Percentiles rank a stretch among this genome's conserved stretches.
Evolutionary conservation across 169 alveolate genomes (phyloP).

Genomic region (Plasmodium gallinaceum): DNA sequence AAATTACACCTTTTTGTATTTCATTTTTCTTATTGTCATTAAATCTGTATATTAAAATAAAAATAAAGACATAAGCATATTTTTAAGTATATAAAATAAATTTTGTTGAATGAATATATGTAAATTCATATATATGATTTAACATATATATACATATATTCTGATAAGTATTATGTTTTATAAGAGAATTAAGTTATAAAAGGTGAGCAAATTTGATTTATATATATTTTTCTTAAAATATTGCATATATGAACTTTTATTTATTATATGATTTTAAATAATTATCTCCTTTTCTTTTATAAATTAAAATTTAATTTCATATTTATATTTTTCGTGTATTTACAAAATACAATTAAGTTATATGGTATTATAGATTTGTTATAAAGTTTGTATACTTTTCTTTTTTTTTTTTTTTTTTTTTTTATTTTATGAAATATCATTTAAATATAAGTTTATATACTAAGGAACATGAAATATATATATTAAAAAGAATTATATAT

Average conservation of each 20-base stretch:
- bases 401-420: no score
- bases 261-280: no score
- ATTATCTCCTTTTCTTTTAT: no score
- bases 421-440: no score
- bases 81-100: constrained; percentile 2
- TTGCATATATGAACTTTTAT: no score
- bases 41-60: constrained; percentile 12
- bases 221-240: no score
- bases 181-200: no score
- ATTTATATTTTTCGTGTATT: neutral
- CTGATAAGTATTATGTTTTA: neutral
- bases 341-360: no score
- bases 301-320: no score
- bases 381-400: no score
- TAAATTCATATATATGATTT: neutral
- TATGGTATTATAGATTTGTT: no score
- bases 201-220: no score
- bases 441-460: neutral
- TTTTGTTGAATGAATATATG: neutral
- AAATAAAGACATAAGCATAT: constrained; percentile 3
- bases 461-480: neutral
- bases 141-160: neutral
- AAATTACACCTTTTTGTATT: neutral
- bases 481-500: neutral
- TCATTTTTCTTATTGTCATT: constrained; percentile 15